Conservation (phyloP, 31 red algal genomes). For the Asparagopsis taxiformis region DNA sequence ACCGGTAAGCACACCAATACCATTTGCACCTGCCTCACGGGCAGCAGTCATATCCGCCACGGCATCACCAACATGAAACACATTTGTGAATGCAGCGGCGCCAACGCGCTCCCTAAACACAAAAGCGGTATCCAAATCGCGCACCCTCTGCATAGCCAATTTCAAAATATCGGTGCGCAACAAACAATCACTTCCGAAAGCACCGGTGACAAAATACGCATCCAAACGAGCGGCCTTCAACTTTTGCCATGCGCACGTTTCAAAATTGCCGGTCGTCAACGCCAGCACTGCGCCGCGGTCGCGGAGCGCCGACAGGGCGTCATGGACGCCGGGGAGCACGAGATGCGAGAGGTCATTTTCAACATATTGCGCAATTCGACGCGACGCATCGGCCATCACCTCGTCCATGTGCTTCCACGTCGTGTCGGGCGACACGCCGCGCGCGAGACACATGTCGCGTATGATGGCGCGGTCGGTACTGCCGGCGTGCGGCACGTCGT, state of each 20-base stretch:
- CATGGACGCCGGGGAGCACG: slow-evolving; percentile 62
- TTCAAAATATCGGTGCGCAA: slow-evolving; percentile 47
- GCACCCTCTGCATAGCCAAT: slow-evolving; percentile 32
- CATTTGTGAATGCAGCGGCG: no score
- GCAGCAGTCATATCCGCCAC: slow-evolving; percentile 56
- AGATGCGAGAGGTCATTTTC: slow-evolving; percentile 14
- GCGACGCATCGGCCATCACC: slow-evolving; percentile 12
- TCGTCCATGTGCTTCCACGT: slow-evolving; percentile 11
- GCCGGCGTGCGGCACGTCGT: slow-evolving; percentile 70
- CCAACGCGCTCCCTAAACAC: no score
- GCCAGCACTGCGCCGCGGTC: slow-evolving; percentile 31
- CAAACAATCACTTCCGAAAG: slow-evolving; percentile 54
- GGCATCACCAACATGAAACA: slow-evolving; percentile 80
- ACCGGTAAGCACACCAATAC: slow-evolving; percentile 62
- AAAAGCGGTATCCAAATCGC: not conserved
- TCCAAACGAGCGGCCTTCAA: slow-evolving; percentile 33
- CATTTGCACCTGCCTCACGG: slow-evolving; percentile 7
- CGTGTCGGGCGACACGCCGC: not conserved
- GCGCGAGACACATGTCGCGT: slow-evolving; percentile 31
- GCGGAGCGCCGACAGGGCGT: slow-evolving; percentile 14
- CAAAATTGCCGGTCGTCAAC: slow-evolving; percentile 70
- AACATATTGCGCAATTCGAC: not conserved
- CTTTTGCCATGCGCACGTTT: slow-evolving; percentile 48
- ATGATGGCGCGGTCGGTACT: slow-evolving; percentile 72
- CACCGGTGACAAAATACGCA: slow-evolving; percentile 59